These are phyloP conservation scores for Cyamopsis tetragonoloba DNA, from an alignment of 306 rosid genomes.

Conservation along the genomic window DNA sequence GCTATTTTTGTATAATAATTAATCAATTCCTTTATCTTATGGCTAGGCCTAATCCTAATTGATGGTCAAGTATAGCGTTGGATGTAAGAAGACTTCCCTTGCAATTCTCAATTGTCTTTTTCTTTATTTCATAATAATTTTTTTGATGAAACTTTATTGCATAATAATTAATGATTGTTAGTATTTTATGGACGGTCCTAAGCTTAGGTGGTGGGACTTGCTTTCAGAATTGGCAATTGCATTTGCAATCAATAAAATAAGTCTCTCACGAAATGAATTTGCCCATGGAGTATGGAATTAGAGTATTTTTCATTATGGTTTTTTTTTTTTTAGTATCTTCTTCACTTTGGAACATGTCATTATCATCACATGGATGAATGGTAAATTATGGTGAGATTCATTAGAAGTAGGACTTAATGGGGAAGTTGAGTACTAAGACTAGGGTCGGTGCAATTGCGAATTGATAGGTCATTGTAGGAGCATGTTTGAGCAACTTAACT, in stretches of 20 bases:
- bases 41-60: too few species aligned
- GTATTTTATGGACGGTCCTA: background rate
- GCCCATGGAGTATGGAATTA: too few species aligned
- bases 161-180: background rate
- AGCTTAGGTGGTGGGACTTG: slow-evolving; percentile 22
- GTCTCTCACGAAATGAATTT: slow-evolving; percentile 7
- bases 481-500: background rate
- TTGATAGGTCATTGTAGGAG: background rate
- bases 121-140: background rate
- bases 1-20: background rate
- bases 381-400: background rate
- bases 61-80: background rate
- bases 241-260: background rate
- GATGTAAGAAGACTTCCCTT: background rate
- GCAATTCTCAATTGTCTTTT: background rate
- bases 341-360: background rate
- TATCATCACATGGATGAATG: background rate
- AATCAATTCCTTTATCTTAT: background rate
- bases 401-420: background rate
- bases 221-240: slow-evolving; percentile 11
- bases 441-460: background rate
- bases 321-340: background rate
- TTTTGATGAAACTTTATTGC: too few species aligned
- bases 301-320: too few species aligned
- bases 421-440: too few species aligned